A percentile compares a stretch with the other conserved stretches of the same genome.
Evolutionary conservation across 2,329 filamentous ascomycete genomes (phyloP).

Genomic region (Monilinia aucupariae): DNA sequence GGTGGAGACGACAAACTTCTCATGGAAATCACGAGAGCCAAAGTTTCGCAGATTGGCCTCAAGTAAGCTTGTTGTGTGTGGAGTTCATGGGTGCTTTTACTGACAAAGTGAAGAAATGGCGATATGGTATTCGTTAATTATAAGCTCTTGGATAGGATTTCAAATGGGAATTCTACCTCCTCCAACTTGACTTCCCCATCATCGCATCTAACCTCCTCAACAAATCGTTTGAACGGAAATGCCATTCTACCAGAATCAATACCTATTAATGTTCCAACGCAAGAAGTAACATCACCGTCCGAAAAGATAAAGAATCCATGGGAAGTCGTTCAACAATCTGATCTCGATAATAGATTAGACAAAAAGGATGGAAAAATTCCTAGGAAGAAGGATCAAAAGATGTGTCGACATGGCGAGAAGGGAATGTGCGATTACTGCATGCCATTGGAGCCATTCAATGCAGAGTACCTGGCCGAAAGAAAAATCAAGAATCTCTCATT

Average conservation of each 20-base stretch:
- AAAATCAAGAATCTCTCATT: constrained; percentile 99
- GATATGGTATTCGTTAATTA: constrained; percentile 88
- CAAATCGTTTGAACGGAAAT: constrained; percentile 73
- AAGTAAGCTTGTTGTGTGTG: constrained; percentile 40
- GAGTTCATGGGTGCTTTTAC: not conserved
- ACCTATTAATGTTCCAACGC: constrained; percentile 52
- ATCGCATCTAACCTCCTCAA: constrained; percentile 37
- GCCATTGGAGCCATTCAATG: constrained; percentile 88
- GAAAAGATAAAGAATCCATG: constrained; percentile 78
- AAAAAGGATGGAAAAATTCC: constrained; percentile 85
- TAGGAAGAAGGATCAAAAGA: constrained; percentile 66
- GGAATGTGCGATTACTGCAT: constrained; percentile 99
- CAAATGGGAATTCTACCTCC: constrained; percentile 40
- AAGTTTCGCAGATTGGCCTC: constrained; percentile 54
- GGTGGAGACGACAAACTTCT: constrained; percentile 54
- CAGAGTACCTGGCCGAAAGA: constrained; percentile 84
- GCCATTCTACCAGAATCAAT: constrained; percentile 64
- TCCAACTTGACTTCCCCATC: constrained; percentile 29
- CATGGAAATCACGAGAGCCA: constrained; percentile 51
- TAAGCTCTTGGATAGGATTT: constrained; percentile 49
- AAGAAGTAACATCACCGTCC: constrained; percentile 47
- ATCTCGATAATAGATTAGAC: constrained; percentile 81
- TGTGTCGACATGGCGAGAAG: constrained; percentile 94
- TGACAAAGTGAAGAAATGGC: constrained; percentile 59
- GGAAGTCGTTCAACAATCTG: constrained; percentile 85